A percentile compares a stretch with the other conserved stretches of the same genome.
phyloP scores from a whole-genome alignment of 495 filamentous ascomycete genomes.

The Penicillium robsamsonii region DNA sequence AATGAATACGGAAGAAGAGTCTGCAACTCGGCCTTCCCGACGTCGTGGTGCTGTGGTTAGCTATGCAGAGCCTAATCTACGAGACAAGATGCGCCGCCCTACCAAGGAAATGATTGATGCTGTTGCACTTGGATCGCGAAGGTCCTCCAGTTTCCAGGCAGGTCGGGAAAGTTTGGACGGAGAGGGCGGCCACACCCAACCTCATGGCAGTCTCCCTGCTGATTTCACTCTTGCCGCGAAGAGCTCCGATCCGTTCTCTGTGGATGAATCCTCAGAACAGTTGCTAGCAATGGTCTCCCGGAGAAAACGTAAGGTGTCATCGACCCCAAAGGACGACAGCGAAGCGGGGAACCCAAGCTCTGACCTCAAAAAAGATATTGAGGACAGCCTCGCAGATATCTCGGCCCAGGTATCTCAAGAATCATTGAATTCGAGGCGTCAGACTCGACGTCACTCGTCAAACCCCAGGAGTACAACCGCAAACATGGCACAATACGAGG shows the following conservation, averaged over 20 bases:
- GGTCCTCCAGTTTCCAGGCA: constrained; percentile 32
- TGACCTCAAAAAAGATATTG: constrained; percentile 5
- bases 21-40: constrained; percentile 56
- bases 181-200: constrained; percentile 7
- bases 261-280: constrained; percentile 12
- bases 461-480: constrained; percentile 26
- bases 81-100: constrained; percentile 84
- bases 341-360: neutral
- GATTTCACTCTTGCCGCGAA: constrained; percentile 13
- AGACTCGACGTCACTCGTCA: constrained; percentile 42
- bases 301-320: constrained; percentile 34
- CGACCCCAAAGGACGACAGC: constrained; percentile 16
- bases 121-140: constrained; percentile 51
- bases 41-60: constrained; percentile 67
- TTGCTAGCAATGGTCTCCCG: constrained; percentile 25
- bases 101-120: constrained; percentile 73
- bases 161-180: constrained; percentile 22
- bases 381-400: constrained; percentile 5
- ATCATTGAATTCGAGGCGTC: constrained; percentile 17
- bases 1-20: constrained; percentile 9
- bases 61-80: constrained; percentile 82
- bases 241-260: constrained; percentile 4
- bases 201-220: constrained; percentile 2
- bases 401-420: constrained; percentile 13
- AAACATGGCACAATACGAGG: constrained; percentile 5